These are phyloP conservation scores for Ceriops tagal DNA, from an alignment of 345 rosid genomes.

Conservation along the genomic window DNA sequence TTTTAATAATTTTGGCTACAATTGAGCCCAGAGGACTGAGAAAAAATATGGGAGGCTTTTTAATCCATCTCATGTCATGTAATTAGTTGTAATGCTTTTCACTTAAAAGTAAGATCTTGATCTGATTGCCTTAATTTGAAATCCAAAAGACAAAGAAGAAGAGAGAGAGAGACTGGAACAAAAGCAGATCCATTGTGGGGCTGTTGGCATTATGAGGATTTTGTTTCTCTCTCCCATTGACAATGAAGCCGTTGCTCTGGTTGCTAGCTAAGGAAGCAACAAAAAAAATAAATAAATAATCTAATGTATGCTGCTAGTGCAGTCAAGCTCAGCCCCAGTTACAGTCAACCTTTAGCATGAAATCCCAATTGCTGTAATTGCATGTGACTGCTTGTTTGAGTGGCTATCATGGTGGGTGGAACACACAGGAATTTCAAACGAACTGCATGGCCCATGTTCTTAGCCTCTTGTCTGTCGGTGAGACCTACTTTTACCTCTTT, in stretches of 20 bases:
- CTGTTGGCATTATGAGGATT: neutral
- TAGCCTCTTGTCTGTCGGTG: conserved; percentile 8
- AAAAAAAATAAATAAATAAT: neutral
- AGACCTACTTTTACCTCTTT: neutral
- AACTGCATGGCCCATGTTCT: neutral
- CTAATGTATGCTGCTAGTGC: neutral
- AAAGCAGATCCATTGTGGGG: neutral
- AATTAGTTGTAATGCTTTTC: neutral
- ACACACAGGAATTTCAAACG: neutral
- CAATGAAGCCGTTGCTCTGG: neutral
- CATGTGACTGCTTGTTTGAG: neutral
- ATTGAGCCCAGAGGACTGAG: too few relatives aligned
- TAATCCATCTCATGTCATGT: neutral
- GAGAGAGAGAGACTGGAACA: neutral
- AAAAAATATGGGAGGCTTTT: too few relatives aligned
- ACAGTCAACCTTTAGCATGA: neutral
- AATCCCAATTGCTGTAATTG: neutral
- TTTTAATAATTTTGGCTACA: too few relatives aligned
- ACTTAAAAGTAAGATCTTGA: conserved; percentile 6
- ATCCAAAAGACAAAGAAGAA: neutral
- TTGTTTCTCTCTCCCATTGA: conserved; percentile 1
- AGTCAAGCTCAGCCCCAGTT: conserved; percentile 2
- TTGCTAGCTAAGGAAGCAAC: neutral
- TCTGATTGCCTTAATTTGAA: neutral
- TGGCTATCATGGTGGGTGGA: neutral